Percentiles rank a stretch among this genome's conserved stretches.
Evolutionary conservation across 2,329 filamentous ascomycete genomes (phyloP).

Genomic region (Metarhizium humberi): DNA sequence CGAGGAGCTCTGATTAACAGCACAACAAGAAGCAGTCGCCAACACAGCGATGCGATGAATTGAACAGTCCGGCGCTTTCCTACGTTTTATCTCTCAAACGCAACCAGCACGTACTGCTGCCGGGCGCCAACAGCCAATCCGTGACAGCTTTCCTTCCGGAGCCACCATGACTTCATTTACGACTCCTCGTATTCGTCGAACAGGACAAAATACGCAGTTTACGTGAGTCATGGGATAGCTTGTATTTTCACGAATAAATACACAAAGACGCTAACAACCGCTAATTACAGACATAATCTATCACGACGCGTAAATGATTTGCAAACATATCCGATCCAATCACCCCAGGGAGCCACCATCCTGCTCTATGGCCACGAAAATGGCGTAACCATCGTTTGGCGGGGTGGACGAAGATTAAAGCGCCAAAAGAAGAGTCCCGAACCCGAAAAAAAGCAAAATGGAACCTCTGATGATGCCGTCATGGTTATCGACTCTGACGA

Average conservation of each 20-base stretch:
- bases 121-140: constrained; percentile 5
- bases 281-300: constrained; percentile 45
- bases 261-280: background rate
- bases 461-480: constrained; percentile 40
- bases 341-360: constrained; percentile 54
- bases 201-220: constrained; percentile 38
- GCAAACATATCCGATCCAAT: constrained; percentile 51
- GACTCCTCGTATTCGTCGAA: constrained; percentile 34
- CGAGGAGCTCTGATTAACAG: background rate
- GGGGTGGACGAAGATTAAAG: constrained; percentile 53
- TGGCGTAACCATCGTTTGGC: constrained; percentile 53
- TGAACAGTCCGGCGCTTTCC: background rate
- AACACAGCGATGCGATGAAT: background rate
- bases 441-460: constrained; percentile 40
- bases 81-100: background rate
- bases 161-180: constrained; percentile 22
- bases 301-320: constrained; percentile 48
- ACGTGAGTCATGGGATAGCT: constrained; percentile 25
- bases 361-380: constrained; percentile 55
- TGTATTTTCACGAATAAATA: background rate
- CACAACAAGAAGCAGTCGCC: background rate
- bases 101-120: background rate
- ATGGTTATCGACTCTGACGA: constrained; percentile 59
- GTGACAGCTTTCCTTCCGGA: background rate
- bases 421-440: constrained; percentile 22